Conservation (phyloP, 305 asterid species). For the Fraxinus angustifolia region DNA sequence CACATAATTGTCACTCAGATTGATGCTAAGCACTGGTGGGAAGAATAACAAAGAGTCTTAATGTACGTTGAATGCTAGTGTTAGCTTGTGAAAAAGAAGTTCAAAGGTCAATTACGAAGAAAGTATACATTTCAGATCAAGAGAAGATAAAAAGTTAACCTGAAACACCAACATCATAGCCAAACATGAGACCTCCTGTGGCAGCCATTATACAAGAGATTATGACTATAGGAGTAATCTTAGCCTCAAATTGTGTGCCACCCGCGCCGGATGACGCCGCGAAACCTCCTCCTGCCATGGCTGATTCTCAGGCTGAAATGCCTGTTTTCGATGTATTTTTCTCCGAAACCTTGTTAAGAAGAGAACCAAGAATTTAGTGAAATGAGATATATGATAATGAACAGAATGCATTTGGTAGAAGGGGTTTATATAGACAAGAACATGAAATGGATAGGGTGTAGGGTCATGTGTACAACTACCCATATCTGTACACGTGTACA, state of each 20-base stretch:
- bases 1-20: too few species aligned
- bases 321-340: not conserved
- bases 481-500: not conserved
- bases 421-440: not conserved
- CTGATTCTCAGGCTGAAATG: not conserved
- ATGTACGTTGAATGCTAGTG: not conserved
- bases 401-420: not conserved
- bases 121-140: not conserved
- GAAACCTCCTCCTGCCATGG: constrained; percentile 83
- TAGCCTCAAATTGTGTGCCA: constrained; percentile 75
- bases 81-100: not conserved
- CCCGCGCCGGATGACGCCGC: constrained; percentile 41
- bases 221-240: constrained; percentile 76
- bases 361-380: not conserved
- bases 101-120: not conserved
- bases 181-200: constrained; percentile 93
- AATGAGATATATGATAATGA: not conserved
- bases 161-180: constrained; percentile 85
- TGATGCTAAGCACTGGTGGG: too few species aligned
- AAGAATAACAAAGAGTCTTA: not conserved
- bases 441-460: not conserved
- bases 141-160: constrained; percentile 33
- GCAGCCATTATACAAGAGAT: constrained; percentile 91
- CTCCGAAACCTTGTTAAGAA: not conserved
- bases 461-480: not conserved